These are phyloP conservation scores for Phylloporus sp. DNA, from an alignment of 768 basidiomycete genomes.

Conservation along the genomic window DNA sequence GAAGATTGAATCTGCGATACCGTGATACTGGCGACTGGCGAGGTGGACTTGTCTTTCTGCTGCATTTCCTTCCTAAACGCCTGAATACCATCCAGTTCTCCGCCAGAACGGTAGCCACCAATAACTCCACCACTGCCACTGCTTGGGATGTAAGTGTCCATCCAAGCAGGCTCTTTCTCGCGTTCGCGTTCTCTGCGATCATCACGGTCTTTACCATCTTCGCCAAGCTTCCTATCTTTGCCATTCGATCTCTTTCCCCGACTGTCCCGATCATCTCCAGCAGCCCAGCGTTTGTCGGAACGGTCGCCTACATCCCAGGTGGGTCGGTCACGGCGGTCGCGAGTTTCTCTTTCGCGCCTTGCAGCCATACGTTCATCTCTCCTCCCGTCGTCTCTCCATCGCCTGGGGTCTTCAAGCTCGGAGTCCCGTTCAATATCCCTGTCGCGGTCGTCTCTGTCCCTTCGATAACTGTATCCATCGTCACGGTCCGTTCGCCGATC, in stretches of 20 bases:
- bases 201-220: conserved; percentile 47
- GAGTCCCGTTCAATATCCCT: conserved; percentile 42
- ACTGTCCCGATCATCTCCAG: conserved; percentile 63
- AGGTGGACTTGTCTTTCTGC: conserved; percentile 58
- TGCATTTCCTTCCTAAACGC: conserved; percentile 84
- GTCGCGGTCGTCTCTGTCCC: conserved; percentile 36
- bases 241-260: conserved; percentile 55
- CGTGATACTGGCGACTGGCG: conserved; percentile 10
- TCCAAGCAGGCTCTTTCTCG: conserved; percentile 90
- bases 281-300: conserved; percentile 46
- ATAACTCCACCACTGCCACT: conserved; percentile 55
- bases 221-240: conserved; percentile 52
- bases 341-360: conserved; percentile 44
- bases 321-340: conserved; percentile 42
- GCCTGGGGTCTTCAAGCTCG: conserved; percentile 63
- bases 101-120: conserved; percentile 53
- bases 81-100: conserved; percentile 78
- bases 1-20: conserved; percentile 19
- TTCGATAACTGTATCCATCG: conserved; percentile 22
- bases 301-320: conserved; percentile 51
- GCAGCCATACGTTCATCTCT: conserved; percentile 69
- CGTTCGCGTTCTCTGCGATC: conserved; percentile 48
- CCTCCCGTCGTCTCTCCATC: conserved; percentile 81
- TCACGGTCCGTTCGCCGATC: conserved; percentile 35
- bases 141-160: conserved; percentile 79